Base-by-base conservation (phyloP, 1,284 basidiomycete species). In the Ganoderma lingzhi region DNA sequence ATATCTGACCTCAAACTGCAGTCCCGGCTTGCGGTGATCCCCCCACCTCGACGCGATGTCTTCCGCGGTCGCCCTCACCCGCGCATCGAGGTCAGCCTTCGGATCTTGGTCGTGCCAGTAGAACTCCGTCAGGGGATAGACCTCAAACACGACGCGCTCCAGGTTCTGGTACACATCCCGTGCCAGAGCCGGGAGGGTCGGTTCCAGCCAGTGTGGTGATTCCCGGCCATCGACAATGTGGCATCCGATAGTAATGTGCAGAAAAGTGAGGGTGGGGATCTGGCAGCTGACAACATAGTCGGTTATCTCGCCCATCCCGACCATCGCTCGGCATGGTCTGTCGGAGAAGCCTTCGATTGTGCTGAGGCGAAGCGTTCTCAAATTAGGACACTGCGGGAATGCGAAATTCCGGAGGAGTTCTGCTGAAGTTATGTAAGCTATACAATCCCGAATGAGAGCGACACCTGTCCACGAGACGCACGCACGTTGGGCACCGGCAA, bases 51-150 rank as follows among this genome's bases (percentile, higher is more conserved):
- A 56, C 30, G 53, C 53, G 30, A 56, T 56, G 14, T 56, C 53
- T 19, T 56, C 53, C 15, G 53, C 53, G 1, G 53, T 56, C 53
- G 30, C 32, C 30, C 30, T 12, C 30, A 56, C 53, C 12, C 53
- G 53, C 15, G 32, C 53, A 15, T 30, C 53, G 30, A 56, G 30
- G 17, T 56, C 53, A 28, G 32, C 53, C 53, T 56, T 56, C 32
- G 53, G 53, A 12, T 56, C 53, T 19, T 56, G 53, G 53, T 56
- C 53, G 30, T 56, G 53, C 53, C 53, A 56, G 53, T 56, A 56
- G 30, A 56, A 56, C 53, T 56, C 53, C 14, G 53, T 56, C 53
- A 56, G 32, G 14, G 53, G 53, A 19, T 56, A 56, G 32, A 56
- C 53, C 53, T 56, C 53, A 15, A 56, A 56, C 30, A 56, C 53